Percentiles rank a stretch among this genome's conserved stretches.
These are phyloP conservation scores for Hypomontagnella monticulosa DNA, from an alignment of 495 filamentous ascomycete species.

Conservation along the genomic window DNA sequence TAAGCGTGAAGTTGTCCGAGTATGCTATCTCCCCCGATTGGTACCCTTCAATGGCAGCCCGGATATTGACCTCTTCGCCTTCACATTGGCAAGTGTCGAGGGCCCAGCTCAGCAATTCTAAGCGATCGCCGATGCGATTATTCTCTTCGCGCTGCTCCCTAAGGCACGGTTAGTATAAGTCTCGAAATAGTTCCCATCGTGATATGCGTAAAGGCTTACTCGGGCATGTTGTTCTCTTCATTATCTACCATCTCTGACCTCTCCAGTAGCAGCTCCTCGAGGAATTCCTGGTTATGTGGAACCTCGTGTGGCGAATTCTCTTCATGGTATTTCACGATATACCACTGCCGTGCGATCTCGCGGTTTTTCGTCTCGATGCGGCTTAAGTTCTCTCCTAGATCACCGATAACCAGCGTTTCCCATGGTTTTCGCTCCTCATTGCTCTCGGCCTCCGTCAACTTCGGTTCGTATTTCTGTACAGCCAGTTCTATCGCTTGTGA, in stretches of 20 bases:
- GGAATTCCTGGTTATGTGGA: constrained; percentile 37
- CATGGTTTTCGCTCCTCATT: constrained; percentile 38
- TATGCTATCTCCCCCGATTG: constrained; percentile 52
- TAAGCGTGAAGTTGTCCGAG: constrained; percentile 52
- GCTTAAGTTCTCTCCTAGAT: constrained; percentile 50
- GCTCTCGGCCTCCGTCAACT: not conserved
- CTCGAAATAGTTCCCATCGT: not conserved
- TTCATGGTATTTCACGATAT: constrained; percentile 46
- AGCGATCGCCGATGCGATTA: constrained; percentile 45
- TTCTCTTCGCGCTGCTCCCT: constrained; percentile 40
- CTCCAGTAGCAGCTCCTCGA: constrained; percentile 46
- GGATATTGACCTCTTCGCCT: constrained; percentile 55
- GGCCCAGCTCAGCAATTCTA: constrained; percentile 44
- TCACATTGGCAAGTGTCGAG: constrained; percentile 49
- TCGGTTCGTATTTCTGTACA: not conserved
- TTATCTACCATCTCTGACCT: constrained; percentile 50
- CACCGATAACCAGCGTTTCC: constrained; percentile 44
- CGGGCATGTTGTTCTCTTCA: constrained; percentile 52
- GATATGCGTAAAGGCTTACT: constrained; percentile 39
- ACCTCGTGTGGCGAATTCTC: constrained; percentile 43
- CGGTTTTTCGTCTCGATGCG: constrained; percentile 52
- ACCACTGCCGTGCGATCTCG: constrained; percentile 48
- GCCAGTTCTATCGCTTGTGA: constrained; percentile 8
- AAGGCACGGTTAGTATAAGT: constrained; percentile 15
- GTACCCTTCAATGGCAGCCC: constrained; percentile 56